phyloP scores from a whole-genome alignment of 2,329 filamentous ascomycete species.

The Fusarium pseudoanthophilum region DNA sequence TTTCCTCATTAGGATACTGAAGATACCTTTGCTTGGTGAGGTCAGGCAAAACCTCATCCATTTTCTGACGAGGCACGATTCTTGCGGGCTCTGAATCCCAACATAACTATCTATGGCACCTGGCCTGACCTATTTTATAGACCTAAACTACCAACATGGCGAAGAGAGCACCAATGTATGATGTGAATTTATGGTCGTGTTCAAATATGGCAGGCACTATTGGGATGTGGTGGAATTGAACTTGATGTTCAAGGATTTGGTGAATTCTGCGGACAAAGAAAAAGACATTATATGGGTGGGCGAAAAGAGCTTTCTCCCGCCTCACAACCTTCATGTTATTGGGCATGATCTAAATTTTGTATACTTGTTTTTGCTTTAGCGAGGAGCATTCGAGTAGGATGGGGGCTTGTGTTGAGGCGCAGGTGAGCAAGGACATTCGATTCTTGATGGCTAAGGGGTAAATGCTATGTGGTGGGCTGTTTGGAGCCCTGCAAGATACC shows the following conservation, averaged over 20 bases:
- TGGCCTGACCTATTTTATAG: not conserved
- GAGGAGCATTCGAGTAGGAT: slow-evolving; percentile 36
- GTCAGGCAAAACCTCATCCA: not conserved
- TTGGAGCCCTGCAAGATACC: slow-evolving; percentile 35
- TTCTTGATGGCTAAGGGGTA: slow-evolving; percentile 21
- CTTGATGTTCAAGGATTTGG: not conserved
- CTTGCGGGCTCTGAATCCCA: not conserved
- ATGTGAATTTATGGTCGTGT: not conserved
- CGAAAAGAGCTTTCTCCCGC: not conserved
- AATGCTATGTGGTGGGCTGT: slow-evolving; percentile 22
- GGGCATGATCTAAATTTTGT: slow-evolving; percentile 20
- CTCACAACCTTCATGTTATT: slow-evolving; percentile 11
- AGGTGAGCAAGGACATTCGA: slow-evolving; percentile 16
- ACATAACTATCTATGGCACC: not conserved
- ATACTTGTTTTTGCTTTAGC: slow-evolving; percentile 31
- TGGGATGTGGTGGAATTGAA: not conserved
- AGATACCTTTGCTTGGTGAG: not conserved
- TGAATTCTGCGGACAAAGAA: not conserved
- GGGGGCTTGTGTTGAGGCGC: slow-evolving; percentile 13
- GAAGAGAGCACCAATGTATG: not conserved
- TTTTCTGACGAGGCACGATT: not conserved
- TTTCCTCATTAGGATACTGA: slow-evolving; percentile 33
- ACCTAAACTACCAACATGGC: not conserved
- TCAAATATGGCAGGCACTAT: not conserved
- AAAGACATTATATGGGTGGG: slow-evolving; percentile 4